Base-by-base conservation (phyloP, 129 eudicot genomes). In the Smallanthus sonchifolius region DNA sequence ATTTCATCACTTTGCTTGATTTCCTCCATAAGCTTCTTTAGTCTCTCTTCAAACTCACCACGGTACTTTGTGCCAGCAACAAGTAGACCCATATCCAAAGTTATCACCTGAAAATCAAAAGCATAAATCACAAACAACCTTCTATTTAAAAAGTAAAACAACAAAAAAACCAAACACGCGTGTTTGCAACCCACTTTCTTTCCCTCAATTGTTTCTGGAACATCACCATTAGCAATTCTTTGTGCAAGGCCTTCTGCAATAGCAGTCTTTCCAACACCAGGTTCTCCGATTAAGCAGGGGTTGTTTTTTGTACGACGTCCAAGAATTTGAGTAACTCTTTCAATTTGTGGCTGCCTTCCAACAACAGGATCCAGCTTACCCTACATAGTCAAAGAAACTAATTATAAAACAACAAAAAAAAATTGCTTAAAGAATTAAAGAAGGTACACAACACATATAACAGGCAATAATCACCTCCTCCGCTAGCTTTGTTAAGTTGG, bases 161-260 rank as follows among this genome's bases (percentile, higher is more conserved):
- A 17, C 32, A 10, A 24, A 60, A 32, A 42, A 19, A 74, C 40
- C 32, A 54, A 47, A 30, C 65, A 59, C 3, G 17, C 30, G 65
- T 59, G 30, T 16, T 59, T 59, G 65, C 39, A 35, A 57, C 79
- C 74, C 71, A 89, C 97, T 86, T 87, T 92, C 85, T 89, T 92
- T 77, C 97, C 97, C 65, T 92, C 96, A 36, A 92, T 80, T 14
- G 97, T 92, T 83, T 92, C 97, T 17, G 97, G 97, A 73, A 89
- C 97, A 86, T 92, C 97, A 51, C 97, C 97, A 37, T 11, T 87
- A 43, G 97, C 96, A 51, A 92, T 92, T 73, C 93, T 83, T 80
- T 88, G 97, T 17, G 97, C 97, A 43, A 92, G 96, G 66, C 97
- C 97, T 74, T 92, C 97, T 7, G 97, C 96, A 73, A 92, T 92